Base-by-base conservation (phyloP, 805 yeast species). In the Kodamaea leandrae region DNA sequence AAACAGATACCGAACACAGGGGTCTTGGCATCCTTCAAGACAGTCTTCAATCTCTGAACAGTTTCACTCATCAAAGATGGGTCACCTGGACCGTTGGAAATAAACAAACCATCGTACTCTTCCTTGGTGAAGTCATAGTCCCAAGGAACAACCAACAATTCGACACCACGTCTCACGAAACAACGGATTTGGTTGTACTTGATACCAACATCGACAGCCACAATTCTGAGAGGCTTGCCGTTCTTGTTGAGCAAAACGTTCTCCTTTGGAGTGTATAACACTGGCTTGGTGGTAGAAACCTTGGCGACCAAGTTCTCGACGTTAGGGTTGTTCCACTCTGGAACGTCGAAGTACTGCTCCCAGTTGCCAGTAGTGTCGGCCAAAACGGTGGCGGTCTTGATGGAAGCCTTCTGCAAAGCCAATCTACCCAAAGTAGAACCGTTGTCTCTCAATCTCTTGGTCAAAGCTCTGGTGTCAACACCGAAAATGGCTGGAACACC, bases 81-180 rank as follows among this genome's bases (percentile, higher is more conserved):
- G 70, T 93, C 98, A 78, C 99, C 99, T 20, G 99, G 99, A 72
- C 99, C 99, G 67, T 93, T 93, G 42, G 97, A 90, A 51, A 91
- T 73, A 67, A 93, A 93, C 55, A 93, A 75, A 73, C 99, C 99
- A 64, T 93, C 99, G 61, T 84, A 93, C 48, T 80, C 75, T 65
- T 88, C 96, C 37, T 66, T 57, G 47, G 85, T 71, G 63, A 85
- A 83, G 65, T 89, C 96, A 60, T 89, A 82, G 63, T 93, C 83
- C 90, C 91, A 91, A 46, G 99, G 98, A 36, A 93, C 97, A 42
- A 93, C 97, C 60, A 81, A 78, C 52, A 93, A 74, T 69, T 95
- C 97, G 39, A 93, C 96, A 63, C 99, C 99, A 59, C 99, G 83
- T 61, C 81, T 80, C 44, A 93, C 88, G 51, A 93, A 91, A 66